These are phyloP conservation scores for Phytophthora pinifolia DNA, from an alignment of 352 stramenopile species.

Conservation along the genomic window DNA sequence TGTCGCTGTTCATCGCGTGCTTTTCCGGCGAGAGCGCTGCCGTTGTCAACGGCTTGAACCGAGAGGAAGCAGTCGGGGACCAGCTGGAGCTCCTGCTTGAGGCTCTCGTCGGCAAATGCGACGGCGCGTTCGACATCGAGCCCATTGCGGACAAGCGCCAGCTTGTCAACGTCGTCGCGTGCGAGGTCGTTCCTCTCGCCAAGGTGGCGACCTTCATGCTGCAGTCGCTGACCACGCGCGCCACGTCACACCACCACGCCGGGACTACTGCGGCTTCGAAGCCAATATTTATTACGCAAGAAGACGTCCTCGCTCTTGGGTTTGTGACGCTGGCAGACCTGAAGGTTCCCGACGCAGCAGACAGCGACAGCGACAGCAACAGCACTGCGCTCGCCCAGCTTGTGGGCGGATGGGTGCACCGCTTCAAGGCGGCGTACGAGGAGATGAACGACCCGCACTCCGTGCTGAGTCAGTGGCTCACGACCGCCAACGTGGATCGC, in stretches of 20 bases:
- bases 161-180: constrained; percentile 75
- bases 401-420: constrained; percentile 56
- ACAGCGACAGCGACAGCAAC: constrained; percentile 15
- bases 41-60: constrained; percentile 11
- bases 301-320: constrained; percentile 44
- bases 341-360: constrained; percentile 4
- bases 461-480: constrained; percentile 77
- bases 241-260: constrained; percentile 12
- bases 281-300: constrained; percentile 58
- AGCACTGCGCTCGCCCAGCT: constrained; percentile 32
- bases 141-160: constrained; percentile 39
- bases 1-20: constrained; percentile 53
- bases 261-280: constrained; percentile 33
- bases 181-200: constrained; percentile 70
- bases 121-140: constrained; percentile 32
- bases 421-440: constrained; percentile 69
- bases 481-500: constrained; percentile 53
- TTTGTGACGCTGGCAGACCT: constrained; percentile 47
- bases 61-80: constrained; percentile 26
- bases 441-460: constrained; percentile 78
- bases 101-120: constrained; percentile 31
- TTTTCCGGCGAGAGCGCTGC: constrained; percentile 30
- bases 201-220: constrained; percentile 72
- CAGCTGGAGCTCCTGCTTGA: constrained; percentile 35
- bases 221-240: constrained; percentile 31